These are phyloP conservation scores for Paracorniculantispora psalliotae DNA, from an alignment of 2,329 filamentous ascomycete genomes.

Conservation along the genomic window DNA sequence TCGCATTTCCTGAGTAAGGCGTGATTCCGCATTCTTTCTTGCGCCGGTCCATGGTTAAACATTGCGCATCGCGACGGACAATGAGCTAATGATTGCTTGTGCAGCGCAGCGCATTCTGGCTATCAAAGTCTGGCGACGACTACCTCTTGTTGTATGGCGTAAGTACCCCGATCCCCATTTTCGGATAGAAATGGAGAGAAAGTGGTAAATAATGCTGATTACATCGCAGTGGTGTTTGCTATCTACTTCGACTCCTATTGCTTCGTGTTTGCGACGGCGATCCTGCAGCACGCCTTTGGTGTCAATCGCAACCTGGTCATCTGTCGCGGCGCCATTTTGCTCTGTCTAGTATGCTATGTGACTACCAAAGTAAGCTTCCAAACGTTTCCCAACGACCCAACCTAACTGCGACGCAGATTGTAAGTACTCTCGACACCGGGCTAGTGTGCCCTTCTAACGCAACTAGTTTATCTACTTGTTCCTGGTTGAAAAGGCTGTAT, in stretches of 20 bases:
- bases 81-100: background rate
- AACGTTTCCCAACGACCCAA: background rate
- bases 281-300: slow-evolving; percentile 53
- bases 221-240: slow-evolving; percentile 47
- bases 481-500: slow-evolving; percentile 58
- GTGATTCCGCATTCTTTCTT: too few relatives aligned
- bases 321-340: slow-evolving; percentile 54
- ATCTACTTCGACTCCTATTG: slow-evolving; percentile 57
- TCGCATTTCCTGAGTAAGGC: slow-evolving; percentile 33
- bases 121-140: slow-evolving; percentile 34
- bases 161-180: slow-evolving; percentile 19
- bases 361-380: slow-evolving; percentile 50
- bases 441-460: background rate
- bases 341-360: slow-evolving; percentile 58
- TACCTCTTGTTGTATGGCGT: slow-evolving; percentile 42
- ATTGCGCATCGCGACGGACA: too few relatives aligned
- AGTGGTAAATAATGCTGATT: background rate
- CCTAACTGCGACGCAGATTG: slow-evolving; percentile 24
- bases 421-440: slow-evolving; percentile 16
- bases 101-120: slow-evolving; percentile 33
- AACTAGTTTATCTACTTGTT: slow-evolving; percentile 57
- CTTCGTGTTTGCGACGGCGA: slow-evolving; percentile 53
- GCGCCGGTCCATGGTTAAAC: too few relatives aligned
- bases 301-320: slow-evolving; percentile 45
- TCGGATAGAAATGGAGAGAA: background rate